Evolutionary conservation across 1,284 basidiomycete genomes (phyloP).

Genomic region (Puccinia novopanici): DNA sequence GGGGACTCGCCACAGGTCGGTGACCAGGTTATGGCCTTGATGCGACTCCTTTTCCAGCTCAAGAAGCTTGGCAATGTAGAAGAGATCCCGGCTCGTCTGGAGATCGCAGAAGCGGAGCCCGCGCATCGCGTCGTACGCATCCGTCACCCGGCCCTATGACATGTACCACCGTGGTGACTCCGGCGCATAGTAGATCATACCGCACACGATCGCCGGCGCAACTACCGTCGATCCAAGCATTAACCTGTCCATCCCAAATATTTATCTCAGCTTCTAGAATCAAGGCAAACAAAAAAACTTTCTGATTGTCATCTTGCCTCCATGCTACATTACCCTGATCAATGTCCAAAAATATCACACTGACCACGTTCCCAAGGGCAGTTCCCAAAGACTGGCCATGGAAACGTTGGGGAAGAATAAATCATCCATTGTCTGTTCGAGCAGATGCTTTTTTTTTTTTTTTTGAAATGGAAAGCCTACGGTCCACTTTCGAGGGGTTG

Average conservation of each 20-base stretch:
- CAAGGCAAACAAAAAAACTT: too few species aligned
- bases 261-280: too few species aligned
- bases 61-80: conserved; percentile 70
- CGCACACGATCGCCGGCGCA: conserved; percentile 46
- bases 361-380: conserved; percentile 46
- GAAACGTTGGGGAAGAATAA: too few species aligned
- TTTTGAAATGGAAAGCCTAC: too few species aligned
- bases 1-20: conserved; percentile 72
- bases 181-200: conserved; percentile 48
- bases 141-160: conserved; percentile 28
- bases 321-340: conserved; percentile 37
- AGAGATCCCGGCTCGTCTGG: too few species aligned
- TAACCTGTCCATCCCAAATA: conserved; percentile 1
- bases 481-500: too few species aligned
- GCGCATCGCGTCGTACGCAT: conserved; percentile 31
- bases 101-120: conserved; percentile 27
- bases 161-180: conserved; percentile 50
- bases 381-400: conserved; percentile 45
- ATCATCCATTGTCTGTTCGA: too few species aligned
- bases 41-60: conserved; percentile 68
- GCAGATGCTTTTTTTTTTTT: too few species aligned
- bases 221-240: conserved; percentile 50
- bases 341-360: conserved; percentile 44
- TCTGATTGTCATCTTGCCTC: conserved; percentile 36
- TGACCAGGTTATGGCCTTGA: conserved; percentile 61